Evolutionary conservation across 768 basidiomycete species (phyloP), one percentile per base, ranked within the genome.

Genomic region (Pisolithus sp.): DNA sequence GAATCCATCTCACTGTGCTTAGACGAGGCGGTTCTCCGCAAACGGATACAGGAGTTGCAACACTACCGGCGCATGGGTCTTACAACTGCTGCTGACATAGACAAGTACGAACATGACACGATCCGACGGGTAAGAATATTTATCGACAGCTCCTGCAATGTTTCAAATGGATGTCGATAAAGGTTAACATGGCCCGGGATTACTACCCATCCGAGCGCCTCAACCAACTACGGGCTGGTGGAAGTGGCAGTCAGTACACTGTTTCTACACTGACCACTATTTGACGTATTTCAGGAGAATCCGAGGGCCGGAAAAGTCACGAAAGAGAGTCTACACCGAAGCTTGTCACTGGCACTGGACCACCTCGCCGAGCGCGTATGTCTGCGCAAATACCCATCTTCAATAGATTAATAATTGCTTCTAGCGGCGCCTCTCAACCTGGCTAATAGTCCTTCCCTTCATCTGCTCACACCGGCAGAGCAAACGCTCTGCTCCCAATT

Each of bases 11-110:
- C n/a, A 21, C 9, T 21, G 7, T 24, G 17, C 12, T 30, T 23
- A 97, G 94, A 95, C 59, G 95, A 98, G 68, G 80, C 87, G 4
- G 75, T 86, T 50, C 74, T 99, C 7, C 81, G 94, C 17, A 92
- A 91, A 66, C 78, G 86, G 37, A 95, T 98, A 62, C 79, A 85
- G 57, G 93, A 98, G 59, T 73, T 99, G 21, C 95, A 99, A 62
- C 82, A 86, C 46, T 95, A 91, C 66, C 84, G 95, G 7, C 78
- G 86, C 31, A 79, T 90, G 63, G 96, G 95, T 0, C 71, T 99
- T 24, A 83, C 83, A 2, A 88, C 87, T 2, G 69, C 82, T 7
- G 84, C 84, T n/a, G 95, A 97, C 57, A 89, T 94, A 31, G 92
- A 95, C 39, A 90, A 87, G 61, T 97, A 91, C 61, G 89, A 93